A percentile compares a stretch with the other conserved stretches of the same genome.
These are phyloP conservation scores for Pyricularia pennisetigena DNA, from an alignment of 2,329 filamentous ascomycete species.

Conservation along the genomic window DNA sequence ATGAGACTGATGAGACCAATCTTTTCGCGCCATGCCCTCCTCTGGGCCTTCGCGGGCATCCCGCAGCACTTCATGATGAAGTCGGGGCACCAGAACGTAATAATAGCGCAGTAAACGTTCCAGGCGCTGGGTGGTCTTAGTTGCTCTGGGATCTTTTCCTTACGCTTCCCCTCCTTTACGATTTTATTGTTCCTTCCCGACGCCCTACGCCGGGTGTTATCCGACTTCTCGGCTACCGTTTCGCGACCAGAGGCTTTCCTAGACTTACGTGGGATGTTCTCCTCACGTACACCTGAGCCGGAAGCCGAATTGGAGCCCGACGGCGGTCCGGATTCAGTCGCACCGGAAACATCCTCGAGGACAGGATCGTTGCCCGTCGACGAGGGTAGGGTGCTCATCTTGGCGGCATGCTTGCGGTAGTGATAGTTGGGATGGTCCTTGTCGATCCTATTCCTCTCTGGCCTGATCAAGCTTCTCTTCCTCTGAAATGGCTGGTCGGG, in stretches of 20 bases:
- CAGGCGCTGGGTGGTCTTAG: slow-evolving; percentile 77
- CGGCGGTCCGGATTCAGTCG: slow-evolving; percentile 32
- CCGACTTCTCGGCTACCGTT: slow-evolving; percentile 27
- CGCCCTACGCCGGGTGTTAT: slow-evolving; percentile 20
- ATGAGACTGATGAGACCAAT: slow-evolving; percentile 96
- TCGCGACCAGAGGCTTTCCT: slow-evolving; percentile 21
- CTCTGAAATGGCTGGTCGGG: slow-evolving; percentile 36
- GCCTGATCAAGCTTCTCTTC: slow-evolving; percentile 82
- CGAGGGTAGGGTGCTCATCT: slow-evolving; percentile 84
- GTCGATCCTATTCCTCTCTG: slow-evolving; percentile 79
- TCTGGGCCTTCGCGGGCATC: slow-evolving; percentile 74
- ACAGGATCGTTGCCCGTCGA: slow-evolving; percentile 88
- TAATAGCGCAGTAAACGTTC: slow-evolving; percentile 88
- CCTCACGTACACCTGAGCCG: slow-evolving; percentile 10
- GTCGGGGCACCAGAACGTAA: slow-evolving; percentile 92
- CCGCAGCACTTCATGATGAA: slow-evolving; percentile 79
- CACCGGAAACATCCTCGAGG: slow-evolving; percentile 64
- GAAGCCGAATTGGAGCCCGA: slow-evolving; percentile 2
- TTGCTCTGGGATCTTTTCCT: slow-evolving; percentile 48
- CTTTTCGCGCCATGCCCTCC: slow-evolving; percentile 94
- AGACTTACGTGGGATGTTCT: slow-evolving; percentile 22
- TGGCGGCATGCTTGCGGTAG: slow-evolving; percentile 88
- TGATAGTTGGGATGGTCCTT: slow-evolving; percentile 89
- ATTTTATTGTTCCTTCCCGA: slow-evolving; percentile 46
- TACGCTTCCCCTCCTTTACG: slow-evolving; percentile 43